These are phyloP conservation scores for Aspergillus steynii DNA, from an alignment of 495 filamentous ascomycete species.

Conservation along the genomic window DNA sequence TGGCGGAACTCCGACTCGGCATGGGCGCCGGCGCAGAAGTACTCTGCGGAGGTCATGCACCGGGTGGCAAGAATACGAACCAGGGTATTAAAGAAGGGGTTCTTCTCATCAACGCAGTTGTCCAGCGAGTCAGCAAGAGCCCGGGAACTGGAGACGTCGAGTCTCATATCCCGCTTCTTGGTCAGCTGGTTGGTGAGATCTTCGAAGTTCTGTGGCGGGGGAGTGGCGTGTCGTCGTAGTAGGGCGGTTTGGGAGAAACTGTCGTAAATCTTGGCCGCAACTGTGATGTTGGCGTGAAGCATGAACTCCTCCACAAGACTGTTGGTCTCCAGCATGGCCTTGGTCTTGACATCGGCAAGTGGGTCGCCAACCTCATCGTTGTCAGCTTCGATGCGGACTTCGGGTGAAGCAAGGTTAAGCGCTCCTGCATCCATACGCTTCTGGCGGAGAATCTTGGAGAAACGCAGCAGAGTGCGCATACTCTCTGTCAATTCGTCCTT, in stretches of 20 bases:
- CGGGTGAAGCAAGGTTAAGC: slow-evolving; percentile 89
- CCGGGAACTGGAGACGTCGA: slow-evolving; percentile 81
- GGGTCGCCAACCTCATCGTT: slow-evolving; percentile 96
- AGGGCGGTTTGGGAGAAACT: slow-evolving; percentile 94
- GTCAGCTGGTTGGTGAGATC: slow-evolving; percentile 85
- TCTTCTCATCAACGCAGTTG: slow-evolving; percentile 71
- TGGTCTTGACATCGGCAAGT: slow-evolving; percentile 87
- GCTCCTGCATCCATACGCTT: slow-evolving; percentile 96
- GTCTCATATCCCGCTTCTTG: slow-evolving; percentile 75
- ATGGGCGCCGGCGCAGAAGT: slow-evolving; percentile 92
- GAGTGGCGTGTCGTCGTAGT: slow-evolving; percentile 85
- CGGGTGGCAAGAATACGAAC: slow-evolving; percentile 95
- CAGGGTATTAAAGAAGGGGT: slow-evolving; percentile 98
- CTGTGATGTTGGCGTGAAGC: slow-evolving; percentile 95
- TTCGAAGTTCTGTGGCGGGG: slow-evolving; percentile 94
- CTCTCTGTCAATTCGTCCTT: slow-evolving; percentile 86
- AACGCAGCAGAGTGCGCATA: slow-evolving; percentile 82
- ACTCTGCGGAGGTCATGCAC: slow-evolving; percentile 99
- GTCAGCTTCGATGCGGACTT: slow-evolving; percentile 91
- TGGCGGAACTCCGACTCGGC: slow-evolving; percentile 92
- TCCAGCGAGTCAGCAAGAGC: slow-evolving; percentile 91
- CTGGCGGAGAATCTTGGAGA: slow-evolving; percentile 92
- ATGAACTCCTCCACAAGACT: slow-evolving; percentile 99
- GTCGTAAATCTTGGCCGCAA: slow-evolving; percentile 82
- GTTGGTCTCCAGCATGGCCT: slow-evolving; percentile 91